These are phyloP conservation scores for Acacia pycnantha DNA, from an alignment of 331 rosid genomes.

Conservation along the genomic window DNA sequence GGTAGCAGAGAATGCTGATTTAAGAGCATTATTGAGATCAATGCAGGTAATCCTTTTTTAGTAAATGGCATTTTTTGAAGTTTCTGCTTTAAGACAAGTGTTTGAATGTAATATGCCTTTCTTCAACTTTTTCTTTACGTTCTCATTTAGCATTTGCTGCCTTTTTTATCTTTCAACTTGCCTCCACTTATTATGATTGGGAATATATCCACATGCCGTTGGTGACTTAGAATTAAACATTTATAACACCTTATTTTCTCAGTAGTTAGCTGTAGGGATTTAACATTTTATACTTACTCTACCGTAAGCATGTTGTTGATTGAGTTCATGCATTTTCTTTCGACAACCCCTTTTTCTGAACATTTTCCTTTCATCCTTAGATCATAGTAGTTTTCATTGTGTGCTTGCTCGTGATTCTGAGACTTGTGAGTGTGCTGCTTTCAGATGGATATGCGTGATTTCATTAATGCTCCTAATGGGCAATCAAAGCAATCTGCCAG, in stretches of 20 bases:
- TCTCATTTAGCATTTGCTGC: background rate
- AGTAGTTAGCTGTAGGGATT: background rate
- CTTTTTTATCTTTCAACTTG: background rate
- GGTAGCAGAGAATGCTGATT: conserved; percentile 82
- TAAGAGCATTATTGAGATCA: conserved; percentile 89
- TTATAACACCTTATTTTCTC: background rate
- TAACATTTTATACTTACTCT: background rate
- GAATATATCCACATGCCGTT: background rate
- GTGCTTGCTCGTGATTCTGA: conserved; percentile 20
- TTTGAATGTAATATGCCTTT: conserved; percentile 5
- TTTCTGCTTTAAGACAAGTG: conserved; percentile 17
- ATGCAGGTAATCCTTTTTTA: conserved; percentile 68
- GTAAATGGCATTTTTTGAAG: conserved; percentile 7
- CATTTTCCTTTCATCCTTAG: background rate
- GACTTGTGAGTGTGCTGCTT: conserved; percentile 24
- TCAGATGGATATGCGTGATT: conserved; percentile 97
- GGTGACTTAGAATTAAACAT: background rate
- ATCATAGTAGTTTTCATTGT: conserved; percentile 3
- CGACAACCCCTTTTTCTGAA: background rate
- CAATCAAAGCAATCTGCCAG: conserved; percentile 61
- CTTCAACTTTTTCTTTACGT: conserved; percentile 7
- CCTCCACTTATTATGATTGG: background rate
- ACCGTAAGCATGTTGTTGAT: background rate
- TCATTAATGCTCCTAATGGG: conserved; percentile 94
- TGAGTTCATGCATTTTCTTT: background rate